Percentiles rank a stretch among this genome's conserved stretches.
Conservation (phyloP, 257 asterid genomes). For the Fraxinus pennsylvanica region DNA sequence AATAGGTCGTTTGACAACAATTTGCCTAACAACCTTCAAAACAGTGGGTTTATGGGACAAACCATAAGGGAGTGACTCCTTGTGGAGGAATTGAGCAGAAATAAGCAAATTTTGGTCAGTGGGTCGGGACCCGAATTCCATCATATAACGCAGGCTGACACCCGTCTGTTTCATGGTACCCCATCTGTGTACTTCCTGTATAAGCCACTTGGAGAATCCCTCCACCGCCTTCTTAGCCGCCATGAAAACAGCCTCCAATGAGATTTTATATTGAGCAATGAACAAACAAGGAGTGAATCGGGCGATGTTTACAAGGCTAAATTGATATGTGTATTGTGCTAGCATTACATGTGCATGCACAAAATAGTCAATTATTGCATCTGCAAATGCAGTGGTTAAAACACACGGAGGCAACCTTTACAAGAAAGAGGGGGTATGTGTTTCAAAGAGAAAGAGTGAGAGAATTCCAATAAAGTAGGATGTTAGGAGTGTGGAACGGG, state of each 20-base stretch:
- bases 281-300: no score
- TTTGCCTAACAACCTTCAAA: no score
- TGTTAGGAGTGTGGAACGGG: no score
- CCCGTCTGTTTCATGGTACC: constrained; percentile 80
- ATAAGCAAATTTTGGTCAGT: constrained; percentile 62
- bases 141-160: constrained; percentile 85
- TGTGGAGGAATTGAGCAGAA: constrained; percentile 81
- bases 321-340: background rate
- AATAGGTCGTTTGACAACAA: no score
- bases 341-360: background rate
- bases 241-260: constrained; percentile 33
- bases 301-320: constrained; percentile 9
- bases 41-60: constrained; percentile 73
- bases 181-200: constrained; percentile 73
- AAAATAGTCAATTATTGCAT: background rate
- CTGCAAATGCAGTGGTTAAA: no score
- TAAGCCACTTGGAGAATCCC: constrained; percentile 47
- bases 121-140: constrained; percentile 85
- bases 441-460: no score
- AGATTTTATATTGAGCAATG: no score
- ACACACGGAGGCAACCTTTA: no score
- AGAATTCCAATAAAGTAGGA: no score
- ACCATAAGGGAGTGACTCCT: constrained; percentile 87
- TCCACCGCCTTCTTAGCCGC: constrained; percentile 65
- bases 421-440: no score